Percentiles rank a stretch among this genome's conserved stretches.
phyloP scores from a whole-genome alignment of 768 basidiomycete genomes.

The Mrakia frigida region DNA sequence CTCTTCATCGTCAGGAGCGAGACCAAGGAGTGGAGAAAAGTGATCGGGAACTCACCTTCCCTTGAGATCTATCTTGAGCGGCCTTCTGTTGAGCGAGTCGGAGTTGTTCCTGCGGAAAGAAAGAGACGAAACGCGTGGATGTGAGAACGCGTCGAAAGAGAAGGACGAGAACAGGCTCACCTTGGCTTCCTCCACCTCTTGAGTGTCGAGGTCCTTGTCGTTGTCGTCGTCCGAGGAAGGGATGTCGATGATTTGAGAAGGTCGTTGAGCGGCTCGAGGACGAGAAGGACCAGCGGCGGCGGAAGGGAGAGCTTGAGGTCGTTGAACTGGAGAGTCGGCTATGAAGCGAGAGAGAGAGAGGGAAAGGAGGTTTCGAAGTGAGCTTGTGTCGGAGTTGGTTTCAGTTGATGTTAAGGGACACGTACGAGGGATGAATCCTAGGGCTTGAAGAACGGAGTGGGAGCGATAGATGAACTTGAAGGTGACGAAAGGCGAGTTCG shows the following conservation, averaged over 20 bases:
- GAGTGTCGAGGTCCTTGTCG: background rate
- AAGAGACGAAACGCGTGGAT: background rate
- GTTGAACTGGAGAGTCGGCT: background rate
- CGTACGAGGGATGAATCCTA: background rate
- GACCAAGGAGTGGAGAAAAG: background rate
- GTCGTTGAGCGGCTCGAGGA: background rate
- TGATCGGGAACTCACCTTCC: background rate
- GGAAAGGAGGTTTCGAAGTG: background rate
- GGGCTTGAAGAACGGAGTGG: background rate
- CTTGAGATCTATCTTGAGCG: background rate
- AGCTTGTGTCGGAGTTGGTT: too few relatives aligned
- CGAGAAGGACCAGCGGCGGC: background rate
- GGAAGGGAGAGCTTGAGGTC: background rate
- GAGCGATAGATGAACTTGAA: conserved; percentile 2
- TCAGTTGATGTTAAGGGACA: too few relatives aligned
- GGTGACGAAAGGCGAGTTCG: background rate
- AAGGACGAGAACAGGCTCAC: background rate
- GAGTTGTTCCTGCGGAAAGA: background rate
- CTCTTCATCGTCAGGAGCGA: background rate
- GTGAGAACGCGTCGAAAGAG: background rate
- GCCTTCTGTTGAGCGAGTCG: background rate
- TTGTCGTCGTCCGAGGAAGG: background rate
- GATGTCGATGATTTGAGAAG: background rate
- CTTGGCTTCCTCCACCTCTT: background rate
- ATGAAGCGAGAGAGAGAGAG: background rate